These are phyloP conservation scores for Penicillium sp. DNA, from an alignment of 2,329 filamentous ascomycete species.

Conservation along the genomic window DNA sequence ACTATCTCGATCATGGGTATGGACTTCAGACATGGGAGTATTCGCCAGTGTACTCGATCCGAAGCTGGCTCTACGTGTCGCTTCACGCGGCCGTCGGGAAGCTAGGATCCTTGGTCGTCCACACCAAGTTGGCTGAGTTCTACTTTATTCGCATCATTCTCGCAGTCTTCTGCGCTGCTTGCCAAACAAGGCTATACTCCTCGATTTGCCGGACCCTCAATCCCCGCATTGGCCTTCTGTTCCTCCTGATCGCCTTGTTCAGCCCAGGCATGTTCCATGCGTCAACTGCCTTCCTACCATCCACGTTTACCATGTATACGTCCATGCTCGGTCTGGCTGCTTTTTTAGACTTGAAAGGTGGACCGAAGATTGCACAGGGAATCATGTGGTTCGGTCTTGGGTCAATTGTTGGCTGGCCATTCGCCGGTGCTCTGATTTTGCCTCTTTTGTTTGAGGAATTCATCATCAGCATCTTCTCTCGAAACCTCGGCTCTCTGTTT, in stretches of 20 bases:
- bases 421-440: slow-evolving; percentile 76
- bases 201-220: slow-evolving; percentile 76
- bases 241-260: slow-evolving; percentile 72
- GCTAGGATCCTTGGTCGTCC: slow-evolving; percentile 58
- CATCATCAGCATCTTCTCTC: slow-evolving; percentile 54
- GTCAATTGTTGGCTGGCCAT: slow-evolving; percentile 90
- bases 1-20: slow-evolving; percentile 90
- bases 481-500: slow-evolving; percentile 62
- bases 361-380: slow-evolving; percentile 75
- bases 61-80: slow-evolving; percentile 88
- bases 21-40: slow-evolving; percentile 99
- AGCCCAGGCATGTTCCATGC: slow-evolving; percentile 95
- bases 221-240: slow-evolving; percentile 80
- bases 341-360: slow-evolving; percentile 87
- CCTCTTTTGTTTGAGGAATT: slow-evolving; percentile 82
- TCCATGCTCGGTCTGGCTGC: slow-evolving; percentile 81
- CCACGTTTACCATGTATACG: slow-evolving; percentile 96
- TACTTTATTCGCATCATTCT: slow-evolving; percentile 79
- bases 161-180: slow-evolving; percentile 74
- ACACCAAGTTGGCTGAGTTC: slow-evolving; percentile 66
- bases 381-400: slow-evolving; percentile 91
- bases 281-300: slow-evolving; percentile 82
- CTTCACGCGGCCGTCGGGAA: slow-evolving; percentile 75
- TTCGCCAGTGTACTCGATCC: slow-evolving; percentile 89
- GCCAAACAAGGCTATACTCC: slow-evolving; percentile 79